phyloP scores from a whole-genome alignment of 2,329 filamentous ascomycete genomes.

The Ophiostoma pallidulum region DNA sequence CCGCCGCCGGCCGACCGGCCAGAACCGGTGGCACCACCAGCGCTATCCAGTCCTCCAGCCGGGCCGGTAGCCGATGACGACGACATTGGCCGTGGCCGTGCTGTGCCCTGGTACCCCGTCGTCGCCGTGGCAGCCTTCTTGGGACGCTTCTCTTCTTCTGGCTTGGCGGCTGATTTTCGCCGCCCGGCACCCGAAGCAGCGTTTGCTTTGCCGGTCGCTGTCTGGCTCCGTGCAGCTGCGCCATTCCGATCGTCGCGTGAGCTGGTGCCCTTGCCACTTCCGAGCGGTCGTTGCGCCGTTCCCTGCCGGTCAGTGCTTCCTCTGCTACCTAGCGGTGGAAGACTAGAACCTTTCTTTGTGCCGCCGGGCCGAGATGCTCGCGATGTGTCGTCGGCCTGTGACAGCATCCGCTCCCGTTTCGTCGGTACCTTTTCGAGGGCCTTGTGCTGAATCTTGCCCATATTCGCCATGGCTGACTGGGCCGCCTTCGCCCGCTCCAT shows the following conservation, averaged over 20 bases:
- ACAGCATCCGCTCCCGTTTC: constrained; percentile 35
- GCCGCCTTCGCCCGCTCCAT: constrained; percentile 62
- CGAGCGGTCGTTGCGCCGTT: background rate
- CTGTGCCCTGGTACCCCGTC: constrained; percentile 56
- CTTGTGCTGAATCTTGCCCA: constrained; percentile 68
- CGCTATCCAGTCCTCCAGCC: background rate
- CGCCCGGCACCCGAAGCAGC: background rate
- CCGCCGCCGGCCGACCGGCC: background rate
- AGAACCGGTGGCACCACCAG: background rate
- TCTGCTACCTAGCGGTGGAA: background rate
- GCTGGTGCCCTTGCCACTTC: background rate
- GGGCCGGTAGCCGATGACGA: constrained; percentile 27
- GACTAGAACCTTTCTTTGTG: background rate
- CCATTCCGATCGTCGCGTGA: background rate
- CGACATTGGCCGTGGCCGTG: constrained; percentile 42
- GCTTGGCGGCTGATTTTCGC: constrained; percentile 15
- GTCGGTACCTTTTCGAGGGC: constrained; percentile 53
- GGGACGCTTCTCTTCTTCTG: constrained; percentile 44
- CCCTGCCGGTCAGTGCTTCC: background rate
- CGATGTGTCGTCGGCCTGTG: constrained; percentile 8
- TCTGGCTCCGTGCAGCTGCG: constrained; percentile 1
- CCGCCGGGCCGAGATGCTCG: background rate
- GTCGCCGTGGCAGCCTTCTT: constrained; percentile 55
- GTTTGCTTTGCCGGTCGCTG: background rate
- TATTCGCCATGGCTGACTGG: constrained; percentile 49